Evolutionary conservation across 805 yeast genomes (phyloP).

Genomic region (Danielozyma ontarioensis): DNA sequence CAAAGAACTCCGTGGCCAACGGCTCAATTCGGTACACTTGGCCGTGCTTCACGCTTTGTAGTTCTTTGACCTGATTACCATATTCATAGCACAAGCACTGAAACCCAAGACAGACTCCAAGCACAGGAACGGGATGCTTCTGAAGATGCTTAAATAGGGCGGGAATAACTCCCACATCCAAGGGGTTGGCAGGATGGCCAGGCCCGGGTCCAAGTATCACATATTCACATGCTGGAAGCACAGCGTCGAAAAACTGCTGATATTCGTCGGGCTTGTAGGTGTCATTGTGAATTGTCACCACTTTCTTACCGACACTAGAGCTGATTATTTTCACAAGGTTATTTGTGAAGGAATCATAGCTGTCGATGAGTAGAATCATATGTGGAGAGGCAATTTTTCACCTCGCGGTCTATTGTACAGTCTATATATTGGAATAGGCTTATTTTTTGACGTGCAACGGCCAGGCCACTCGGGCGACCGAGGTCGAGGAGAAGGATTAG

Average conservation of each 20-base stretch:
- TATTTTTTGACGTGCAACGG: no score
- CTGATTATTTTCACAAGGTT: constrained; percentile 65
- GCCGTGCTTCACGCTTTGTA: constrained; percentile 74
- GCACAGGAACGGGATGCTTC: constrained; percentile 46
- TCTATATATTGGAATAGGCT: no score
- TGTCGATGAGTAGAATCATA: constrained; percentile 73
- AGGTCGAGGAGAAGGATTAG: no score
- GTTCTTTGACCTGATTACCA: constrained; percentile 52
- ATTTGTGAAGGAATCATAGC: constrained; percentile 92
- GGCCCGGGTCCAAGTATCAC: constrained; percentile 96
- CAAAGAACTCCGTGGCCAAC: constrained; percentile 27
- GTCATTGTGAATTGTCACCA: constrained; percentile 61
- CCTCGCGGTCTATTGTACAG: no score
- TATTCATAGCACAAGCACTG: constrained; percentile 68
- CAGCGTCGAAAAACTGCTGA: constrained; percentile 29
- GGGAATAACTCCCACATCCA: constrained; percentile 72
- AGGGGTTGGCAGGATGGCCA: constrained; percentile 65
- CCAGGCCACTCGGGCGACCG: no score
- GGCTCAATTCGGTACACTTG: constrained; percentile 58
- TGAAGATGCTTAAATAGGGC: constrained; percentile 39
- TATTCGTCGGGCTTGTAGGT: constrained; percentile 31
- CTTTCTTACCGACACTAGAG: constrained; percentile 44
- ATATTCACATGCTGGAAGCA: constrained; percentile 58
- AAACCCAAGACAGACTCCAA: constrained; percentile 93
- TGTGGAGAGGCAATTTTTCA: background rate